Evolutionary conservation across 1,284 basidiomycete species (phyloP).

Genomic region (Ustilago cynodontis): DNA sequence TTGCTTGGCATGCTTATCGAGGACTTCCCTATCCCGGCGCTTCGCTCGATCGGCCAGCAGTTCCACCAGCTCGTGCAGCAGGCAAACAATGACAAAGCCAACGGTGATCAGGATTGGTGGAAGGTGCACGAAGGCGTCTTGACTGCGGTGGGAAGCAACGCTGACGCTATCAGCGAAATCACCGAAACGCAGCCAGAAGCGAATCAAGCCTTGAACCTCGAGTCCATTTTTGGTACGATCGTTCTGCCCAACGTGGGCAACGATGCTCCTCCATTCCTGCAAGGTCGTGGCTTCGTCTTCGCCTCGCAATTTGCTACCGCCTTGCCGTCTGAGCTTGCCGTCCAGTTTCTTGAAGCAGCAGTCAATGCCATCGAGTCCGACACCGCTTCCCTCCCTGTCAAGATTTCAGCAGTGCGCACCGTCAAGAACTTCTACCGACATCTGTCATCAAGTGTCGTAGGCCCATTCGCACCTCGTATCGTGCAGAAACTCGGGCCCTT

Average conservation of each 20-base stretch:
- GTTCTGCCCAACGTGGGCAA: conserved; percentile 82
- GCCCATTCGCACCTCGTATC: conserved; percentile 79
- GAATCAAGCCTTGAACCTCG: conserved; percentile 76
- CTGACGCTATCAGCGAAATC: conserved; percentile 81
- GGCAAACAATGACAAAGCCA: conserved; percentile 71
- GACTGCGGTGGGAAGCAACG: conserved; percentile 84
- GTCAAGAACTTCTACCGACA: conserved; percentile 73
- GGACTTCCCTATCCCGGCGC: conserved; percentile 76
- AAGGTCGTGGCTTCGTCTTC: conserved; percentile 93
- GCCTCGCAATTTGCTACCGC: conserved; percentile 86
- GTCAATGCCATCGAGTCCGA: conserved; percentile 83
- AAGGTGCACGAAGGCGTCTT: conserved; percentile 86
- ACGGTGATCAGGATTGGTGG: conserved; percentile 74
- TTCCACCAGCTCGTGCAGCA: conserved; percentile 73
- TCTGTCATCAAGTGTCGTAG: conserved; percentile 73
- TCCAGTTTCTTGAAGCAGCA: conserved; percentile 82
- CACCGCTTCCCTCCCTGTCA: conserved; percentile 83
- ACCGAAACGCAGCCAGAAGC: conserved; percentile 75
- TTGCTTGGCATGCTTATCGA: conserved; percentile 84
- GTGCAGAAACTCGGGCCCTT: conserved; percentile 87
- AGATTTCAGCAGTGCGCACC: conserved; percentile 83
- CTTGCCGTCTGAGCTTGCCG: conserved; percentile 76
- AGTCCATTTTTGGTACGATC: conserved; percentile 80
- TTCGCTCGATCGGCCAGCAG: conserved; percentile 71
- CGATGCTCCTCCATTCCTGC: conserved; percentile 81